These are phyloP conservation scores for Kwoniella dendrophila DNA, from an alignment of 768 basidiomycete genomes.

Conservation along the genomic window DNA sequence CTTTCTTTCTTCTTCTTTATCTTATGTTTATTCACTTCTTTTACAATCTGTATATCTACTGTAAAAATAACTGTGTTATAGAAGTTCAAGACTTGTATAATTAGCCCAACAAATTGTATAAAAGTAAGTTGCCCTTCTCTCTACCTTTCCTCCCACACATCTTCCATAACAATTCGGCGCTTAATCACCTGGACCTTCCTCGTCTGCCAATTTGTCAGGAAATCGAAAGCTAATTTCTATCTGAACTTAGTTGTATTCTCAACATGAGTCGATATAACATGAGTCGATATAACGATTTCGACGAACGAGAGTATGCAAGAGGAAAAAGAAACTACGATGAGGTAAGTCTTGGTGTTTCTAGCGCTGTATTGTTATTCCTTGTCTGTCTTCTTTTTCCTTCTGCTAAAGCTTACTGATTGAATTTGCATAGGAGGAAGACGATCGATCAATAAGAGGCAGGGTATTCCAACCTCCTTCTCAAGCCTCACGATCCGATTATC, in stretches of 20 bases:
- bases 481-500: background rate
- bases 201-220: too few species aligned
- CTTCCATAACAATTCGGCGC: background rate
- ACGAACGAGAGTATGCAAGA: conserved; percentile 16
- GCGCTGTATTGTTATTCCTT: background rate
- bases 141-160: conserved; percentile 1
- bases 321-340: conserved; percentile 5
- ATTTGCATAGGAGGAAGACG: conserved; percentile 5
- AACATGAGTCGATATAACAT: conserved; percentile 21
- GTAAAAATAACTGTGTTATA: background rate
- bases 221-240: background rate
- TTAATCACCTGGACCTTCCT: too few species aligned
- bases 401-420: background rate
- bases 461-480: conserved; percentile 1
- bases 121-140: background rate
- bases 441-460: background rate
- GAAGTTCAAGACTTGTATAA: background rate
- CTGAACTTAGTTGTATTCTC: conserved; percentile 3
- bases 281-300: conserved; percentile 19
- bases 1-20: background rate
- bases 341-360: conserved; percentile 2
- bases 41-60: background rate
- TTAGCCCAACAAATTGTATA: conserved; percentile 3
- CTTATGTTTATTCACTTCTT: background rate
- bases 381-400: background rate